Evolutionary conservation across 345 rosid genomes (phyloP).

Genomic region (Rhizophora apiculata): DNA sequence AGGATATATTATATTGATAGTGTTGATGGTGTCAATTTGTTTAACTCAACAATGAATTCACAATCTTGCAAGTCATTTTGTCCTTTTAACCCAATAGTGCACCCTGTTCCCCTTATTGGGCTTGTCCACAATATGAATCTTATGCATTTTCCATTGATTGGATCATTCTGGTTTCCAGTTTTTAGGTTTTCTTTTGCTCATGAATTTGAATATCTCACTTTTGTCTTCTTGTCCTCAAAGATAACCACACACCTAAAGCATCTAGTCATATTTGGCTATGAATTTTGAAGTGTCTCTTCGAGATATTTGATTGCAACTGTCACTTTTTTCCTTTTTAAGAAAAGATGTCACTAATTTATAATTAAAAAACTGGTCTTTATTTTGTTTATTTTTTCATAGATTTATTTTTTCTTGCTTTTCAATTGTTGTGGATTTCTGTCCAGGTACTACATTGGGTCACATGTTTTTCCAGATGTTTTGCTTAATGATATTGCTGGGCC

Average conservation of each 20-base stretch:
- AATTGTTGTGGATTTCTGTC: conserved; percentile 17
- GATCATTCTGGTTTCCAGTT: neutral
- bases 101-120: neutral
- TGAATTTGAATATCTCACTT: neutral
- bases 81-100: neutral
- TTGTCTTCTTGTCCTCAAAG: neutral
- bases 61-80: neutral
- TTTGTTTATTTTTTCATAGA: neutral
- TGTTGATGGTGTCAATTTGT: neutral
- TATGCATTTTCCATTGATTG: neutral
- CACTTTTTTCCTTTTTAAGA: neutral
- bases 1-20: conserved; percentile 1
- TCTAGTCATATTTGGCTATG: neutral
- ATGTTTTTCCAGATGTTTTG: conserved; percentile 89
- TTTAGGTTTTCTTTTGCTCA: neutral
- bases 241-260: conserved; percentile 2
- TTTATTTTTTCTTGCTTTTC: conserved; percentile 12
- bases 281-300: neutral
- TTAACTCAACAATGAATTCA: neutral
- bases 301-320: too few species aligned
- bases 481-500: conserved; percentile 94
- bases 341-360: conserved; percentile 4
- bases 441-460: conserved; percentile 85
- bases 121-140: neutral
- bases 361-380: neutral